Conservation (phyloP, 148 eudicot genomes). For the Salicornia ramosissima region DNA sequence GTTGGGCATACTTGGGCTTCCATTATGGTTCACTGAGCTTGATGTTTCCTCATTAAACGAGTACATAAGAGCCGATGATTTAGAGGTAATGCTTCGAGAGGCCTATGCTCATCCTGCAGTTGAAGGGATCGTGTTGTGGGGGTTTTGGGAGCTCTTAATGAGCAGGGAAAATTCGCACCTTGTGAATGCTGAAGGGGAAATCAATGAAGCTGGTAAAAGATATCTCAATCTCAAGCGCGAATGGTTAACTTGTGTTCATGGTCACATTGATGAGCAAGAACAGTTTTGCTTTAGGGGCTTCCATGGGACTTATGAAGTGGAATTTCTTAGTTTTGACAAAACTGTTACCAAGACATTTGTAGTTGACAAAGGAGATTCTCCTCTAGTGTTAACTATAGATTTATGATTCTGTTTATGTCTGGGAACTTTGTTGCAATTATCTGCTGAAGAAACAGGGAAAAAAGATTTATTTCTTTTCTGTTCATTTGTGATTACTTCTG, state of each 20-base stretch:
- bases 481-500: background rate
- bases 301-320: conserved; percentile 75
- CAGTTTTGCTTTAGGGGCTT: conserved; percentile 73
- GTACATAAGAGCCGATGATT: conserved; percentile 69
- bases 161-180: conserved; percentile 61
- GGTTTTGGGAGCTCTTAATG: conserved; percentile 94
- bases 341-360: conserved; percentile 57
- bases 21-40: conserved; percentile 92
- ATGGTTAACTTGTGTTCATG: conserved; percentile 60
- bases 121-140: conserved; percentile 85
- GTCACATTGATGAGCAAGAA: conserved; percentile 59
- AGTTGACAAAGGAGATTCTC: conserved; percentile 62
- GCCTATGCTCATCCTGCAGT: conserved; percentile 90
- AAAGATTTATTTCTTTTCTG: background rate
- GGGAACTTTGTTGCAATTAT: conserved; percentile 3
- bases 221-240: conserved; percentile 60
- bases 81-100: conserved; percentile 93
- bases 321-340: conserved; percentile 30
- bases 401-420: conserved; percentile 7
- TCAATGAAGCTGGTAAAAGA: conserved; percentile 78
- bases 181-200: conserved; percentile 86
- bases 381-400: conserved; percentile 45
- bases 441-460: background rate
- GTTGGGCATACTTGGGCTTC: conserved; percentile 79
- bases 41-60: conserved; percentile 85